Percentiles rank a stretch among this genome's conserved stretches.
Conservation (phyloP, 2,329 filamentous ascomycete species). For the Penicillium sp. region DNA sequence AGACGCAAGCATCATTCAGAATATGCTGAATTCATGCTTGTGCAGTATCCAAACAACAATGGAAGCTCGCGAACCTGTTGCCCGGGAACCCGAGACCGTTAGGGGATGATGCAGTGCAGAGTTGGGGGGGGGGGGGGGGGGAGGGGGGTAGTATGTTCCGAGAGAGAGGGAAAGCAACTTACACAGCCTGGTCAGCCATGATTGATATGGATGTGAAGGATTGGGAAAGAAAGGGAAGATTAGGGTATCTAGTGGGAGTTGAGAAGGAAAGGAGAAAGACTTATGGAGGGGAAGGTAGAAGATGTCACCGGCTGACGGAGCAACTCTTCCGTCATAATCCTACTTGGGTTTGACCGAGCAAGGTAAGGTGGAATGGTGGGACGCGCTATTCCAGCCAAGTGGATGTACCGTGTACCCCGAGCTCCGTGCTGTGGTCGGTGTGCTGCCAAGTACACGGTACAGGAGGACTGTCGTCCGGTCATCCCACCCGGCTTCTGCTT, state of each 20-base stretch:
- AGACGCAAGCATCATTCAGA: conserved; percentile 2
- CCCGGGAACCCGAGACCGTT: not conserved
- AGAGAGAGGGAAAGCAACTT: conserved; percentile 27
- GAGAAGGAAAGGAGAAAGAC: conserved; percentile 23
- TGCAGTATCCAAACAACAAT: not conserved
- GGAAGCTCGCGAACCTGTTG: not conserved
- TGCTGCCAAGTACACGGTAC: conserved; percentile 22
- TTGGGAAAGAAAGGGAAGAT: conserved; percentile 10
- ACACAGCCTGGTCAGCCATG: conserved; percentile 48
- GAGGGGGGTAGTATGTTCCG: not conserved
- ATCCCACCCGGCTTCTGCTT: conserved; percentile 25
- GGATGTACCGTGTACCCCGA: not conserved
- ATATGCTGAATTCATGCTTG: not conserved
- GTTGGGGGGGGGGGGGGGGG: not conserved
- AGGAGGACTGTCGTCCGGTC: conserved; percentile 41
- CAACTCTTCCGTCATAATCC: conserved; percentile 35
- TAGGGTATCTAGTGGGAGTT: conserved; percentile 15
- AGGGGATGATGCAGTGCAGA: not conserved
- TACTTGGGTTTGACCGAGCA: not conserved
- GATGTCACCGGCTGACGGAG: conserved; percentile 33
- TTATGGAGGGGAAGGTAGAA: conserved; percentile 25
- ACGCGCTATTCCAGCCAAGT: conserved; percentile 4
- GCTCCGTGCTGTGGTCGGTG: conserved; percentile 6
- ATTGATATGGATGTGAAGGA: conserved; percentile 25
- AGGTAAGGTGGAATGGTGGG: conserved; percentile 16